These are phyloP conservation scores for Phlebiopsis flavidoalba DNA, from an alignment of 768 basidiomycete species.

Conservation along the genomic window DNA sequence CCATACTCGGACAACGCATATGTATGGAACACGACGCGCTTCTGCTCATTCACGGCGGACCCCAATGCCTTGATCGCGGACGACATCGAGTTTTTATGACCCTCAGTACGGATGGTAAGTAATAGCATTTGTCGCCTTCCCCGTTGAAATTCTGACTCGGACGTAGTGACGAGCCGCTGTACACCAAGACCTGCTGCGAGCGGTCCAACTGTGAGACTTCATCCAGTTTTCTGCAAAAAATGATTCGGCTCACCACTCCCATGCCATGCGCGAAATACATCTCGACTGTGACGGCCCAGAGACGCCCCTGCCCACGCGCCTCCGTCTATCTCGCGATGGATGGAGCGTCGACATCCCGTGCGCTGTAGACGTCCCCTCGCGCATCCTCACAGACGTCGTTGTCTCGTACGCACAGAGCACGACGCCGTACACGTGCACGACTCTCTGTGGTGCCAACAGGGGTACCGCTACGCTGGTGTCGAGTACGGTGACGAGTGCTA, in stretches of 20 bases:
- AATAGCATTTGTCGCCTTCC: not conserved
- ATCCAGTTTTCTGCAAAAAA: not conserved
- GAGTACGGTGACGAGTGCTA: slow-evolving; percentile 22
- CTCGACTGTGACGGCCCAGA: slow-evolving; percentile 4
- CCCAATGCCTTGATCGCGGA: slow-evolving; percentile 5
- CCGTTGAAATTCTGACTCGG: not conserved
- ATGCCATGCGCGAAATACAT: not conserved
- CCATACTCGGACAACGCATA: slow-evolving; percentile 8
- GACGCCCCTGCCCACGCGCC: not conserved
- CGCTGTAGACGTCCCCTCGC: slow-evolving; percentile 16
- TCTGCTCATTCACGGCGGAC: slow-evolving; percentile 4
- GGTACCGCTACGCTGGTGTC: slow-evolving; percentile 19
- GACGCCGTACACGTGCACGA: slow-evolving; percentile 15
- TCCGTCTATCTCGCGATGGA: slow-evolving; percentile 7
- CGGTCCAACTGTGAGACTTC: not conserved
- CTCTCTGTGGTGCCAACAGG: slow-evolving; percentile 10
- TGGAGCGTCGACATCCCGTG: slow-evolving; percentile 14
- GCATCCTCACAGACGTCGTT: slow-evolving; percentile 14
- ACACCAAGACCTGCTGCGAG: slow-evolving; percentile 3
- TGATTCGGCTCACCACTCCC: not conserved
- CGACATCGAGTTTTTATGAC: slow-evolving; percentile 7
- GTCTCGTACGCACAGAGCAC: slow-evolving; percentile 7
- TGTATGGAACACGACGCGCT: not conserved
- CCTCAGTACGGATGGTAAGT: slow-evolving; percentile 4
- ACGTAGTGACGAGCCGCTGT: not conserved